These are phyloP conservation scores for Cladosporium oxysporum DNA, from an alignment of 2,329 filamentous ascomycete genomes.

Conservation along the genomic window DNA sequence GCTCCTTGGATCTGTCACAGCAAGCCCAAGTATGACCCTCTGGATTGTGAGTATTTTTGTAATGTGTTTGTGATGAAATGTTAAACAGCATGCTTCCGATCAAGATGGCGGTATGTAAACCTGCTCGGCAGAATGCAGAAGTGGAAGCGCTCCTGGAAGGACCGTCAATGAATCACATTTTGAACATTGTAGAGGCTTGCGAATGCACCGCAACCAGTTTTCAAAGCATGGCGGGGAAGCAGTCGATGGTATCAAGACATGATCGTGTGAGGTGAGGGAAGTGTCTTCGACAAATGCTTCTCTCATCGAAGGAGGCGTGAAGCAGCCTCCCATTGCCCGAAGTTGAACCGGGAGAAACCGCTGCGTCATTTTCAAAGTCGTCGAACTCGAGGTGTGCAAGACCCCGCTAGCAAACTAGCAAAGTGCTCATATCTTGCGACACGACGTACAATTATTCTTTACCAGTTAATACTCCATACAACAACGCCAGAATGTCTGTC, in stretches of 20 bases:
- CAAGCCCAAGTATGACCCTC: not conserved
- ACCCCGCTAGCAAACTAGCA: conserved; percentile 5
- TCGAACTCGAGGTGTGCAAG: not conserved
- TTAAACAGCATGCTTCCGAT: not conserved
- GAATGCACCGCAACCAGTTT: not conserved
- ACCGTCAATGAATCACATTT: not conserved
- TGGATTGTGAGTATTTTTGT: not conserved
- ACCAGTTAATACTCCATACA: not conserved
- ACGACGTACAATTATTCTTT: not conserved
- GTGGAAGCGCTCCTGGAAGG: not conserved
- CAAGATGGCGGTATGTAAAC: not conserved
- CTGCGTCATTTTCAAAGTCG: conserved; percentile 19
- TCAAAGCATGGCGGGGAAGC: not conserved
- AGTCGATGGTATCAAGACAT: not conserved
- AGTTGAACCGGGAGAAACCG: not conserved
- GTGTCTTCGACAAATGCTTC: not conserved
- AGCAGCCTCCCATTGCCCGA: not conserved
- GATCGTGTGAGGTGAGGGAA: not conserved
- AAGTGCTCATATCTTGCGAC: conserved; percentile 4
- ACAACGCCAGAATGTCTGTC: conserved; percentile 12
- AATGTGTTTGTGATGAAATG: not conserved
- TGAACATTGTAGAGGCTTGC: not conserved
- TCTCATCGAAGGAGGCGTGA: not conserved
- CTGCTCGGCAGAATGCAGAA: not conserved
- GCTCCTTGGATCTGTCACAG: not conserved